Conservation (phyloP, 148 eudicot species). For the Chenopodium album region DNA sequence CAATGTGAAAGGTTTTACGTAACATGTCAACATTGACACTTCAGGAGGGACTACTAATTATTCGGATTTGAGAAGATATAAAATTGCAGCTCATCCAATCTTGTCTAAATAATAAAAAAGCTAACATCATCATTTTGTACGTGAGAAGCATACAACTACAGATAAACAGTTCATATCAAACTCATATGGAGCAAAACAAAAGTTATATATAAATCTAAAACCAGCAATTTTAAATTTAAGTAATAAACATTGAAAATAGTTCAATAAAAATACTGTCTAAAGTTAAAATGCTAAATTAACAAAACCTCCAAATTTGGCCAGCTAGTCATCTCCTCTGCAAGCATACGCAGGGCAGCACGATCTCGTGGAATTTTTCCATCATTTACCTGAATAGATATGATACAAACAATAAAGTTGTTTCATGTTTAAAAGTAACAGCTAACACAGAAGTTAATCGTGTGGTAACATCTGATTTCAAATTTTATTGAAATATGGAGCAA, state of each 20-base stretch:
- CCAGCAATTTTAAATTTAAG: not conserved
- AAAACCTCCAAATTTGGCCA: slow-evolving; percentile 96
- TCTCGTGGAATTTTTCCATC: slow-evolving; percentile 74
- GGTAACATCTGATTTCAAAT: not conserved
- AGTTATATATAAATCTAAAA: not conserved
- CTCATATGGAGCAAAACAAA: not conserved
- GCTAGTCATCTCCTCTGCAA: slow-evolving; percentile 78
- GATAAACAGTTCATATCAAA: not conserved
- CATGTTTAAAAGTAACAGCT: not conserved
- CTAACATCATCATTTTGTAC: not conserved
- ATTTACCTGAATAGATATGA: slow-evolving; percentile 51
- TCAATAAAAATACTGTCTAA: not conserved
- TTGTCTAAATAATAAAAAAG: not conserved
- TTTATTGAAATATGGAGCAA: not conserved
- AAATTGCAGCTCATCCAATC: not conserved
- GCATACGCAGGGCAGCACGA: slow-evolving; percentile 59
- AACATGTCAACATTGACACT: not conserved
- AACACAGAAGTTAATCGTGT: not conserved
- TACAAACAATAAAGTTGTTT: not conserved
- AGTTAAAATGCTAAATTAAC: not conserved
- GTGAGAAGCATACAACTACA: not conserved
- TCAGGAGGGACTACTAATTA: not conserved
- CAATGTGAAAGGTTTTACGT: too few species aligned
- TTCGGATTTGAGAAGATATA: not conserved
- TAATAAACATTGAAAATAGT: not conserved